Percentiles rank a stretch among this genome's conserved stretches.
Evolutionary conservation across 2,329 filamentous ascomycete species (phyloP).

Genomic region (Scedosporium boydii): DNA sequence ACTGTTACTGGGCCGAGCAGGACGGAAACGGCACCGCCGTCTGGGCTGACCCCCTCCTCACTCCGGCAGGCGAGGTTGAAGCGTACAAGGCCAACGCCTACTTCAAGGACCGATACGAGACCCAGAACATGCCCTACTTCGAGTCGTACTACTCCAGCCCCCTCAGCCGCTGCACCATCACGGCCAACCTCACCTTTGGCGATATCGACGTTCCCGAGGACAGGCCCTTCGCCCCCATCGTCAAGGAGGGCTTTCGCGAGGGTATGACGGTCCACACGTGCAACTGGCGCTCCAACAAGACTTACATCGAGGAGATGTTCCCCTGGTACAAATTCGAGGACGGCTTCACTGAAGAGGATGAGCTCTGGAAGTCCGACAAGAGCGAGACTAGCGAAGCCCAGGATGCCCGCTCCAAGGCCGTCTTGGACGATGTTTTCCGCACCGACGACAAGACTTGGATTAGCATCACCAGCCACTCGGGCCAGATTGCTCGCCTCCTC

Average conservation of each 20-base stretch:
- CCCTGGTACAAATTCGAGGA: slow-evolving; percentile 47
- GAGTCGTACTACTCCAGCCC: slow-evolving; percentile 58
- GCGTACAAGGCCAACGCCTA: slow-evolving; percentile 49
- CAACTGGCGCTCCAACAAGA: slow-evolving; percentile 48
- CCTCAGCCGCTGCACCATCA: slow-evolving; percentile 51
- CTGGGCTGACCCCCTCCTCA: slow-evolving; percentile 58
- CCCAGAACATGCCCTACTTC: slow-evolving; percentile 48
- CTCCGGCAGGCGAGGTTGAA: slow-evolving; percentile 44
- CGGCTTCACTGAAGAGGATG: slow-evolving; percentile 48
- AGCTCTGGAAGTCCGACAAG: slow-evolving; percentile 31
- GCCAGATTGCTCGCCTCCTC: slow-evolving; percentile 43
- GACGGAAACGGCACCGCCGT: slow-evolving; percentile 53
- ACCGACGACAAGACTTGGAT: slow-evolving; percentile 44
- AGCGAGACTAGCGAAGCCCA: slow-evolving; percentile 37
- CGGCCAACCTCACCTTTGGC: slow-evolving; percentile 51
- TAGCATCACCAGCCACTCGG: slow-evolving; percentile 51
- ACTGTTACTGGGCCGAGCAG: slow-evolving; percentile 57
- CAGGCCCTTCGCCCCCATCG: slow-evolving; percentile 42
- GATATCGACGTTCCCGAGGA: slow-evolving; percentile 40
- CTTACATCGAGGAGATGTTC: slow-evolving; percentile 41
- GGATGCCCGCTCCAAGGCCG: slow-evolving; percentile 34
- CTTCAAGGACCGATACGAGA: slow-evolving; percentile 43
- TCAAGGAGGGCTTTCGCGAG: slow-evolving; percentile 60
- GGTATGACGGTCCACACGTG: slow-evolving; percentile 60
- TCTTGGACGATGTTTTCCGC: slow-evolving; percentile 48